A percentile compares a stretch with the other conserved stretches of the same genome.
Evolutionary conservation across 371 early-diverging fungal genomes (phyloP).

Genomic region (Ordospora pajunii): DNA sequence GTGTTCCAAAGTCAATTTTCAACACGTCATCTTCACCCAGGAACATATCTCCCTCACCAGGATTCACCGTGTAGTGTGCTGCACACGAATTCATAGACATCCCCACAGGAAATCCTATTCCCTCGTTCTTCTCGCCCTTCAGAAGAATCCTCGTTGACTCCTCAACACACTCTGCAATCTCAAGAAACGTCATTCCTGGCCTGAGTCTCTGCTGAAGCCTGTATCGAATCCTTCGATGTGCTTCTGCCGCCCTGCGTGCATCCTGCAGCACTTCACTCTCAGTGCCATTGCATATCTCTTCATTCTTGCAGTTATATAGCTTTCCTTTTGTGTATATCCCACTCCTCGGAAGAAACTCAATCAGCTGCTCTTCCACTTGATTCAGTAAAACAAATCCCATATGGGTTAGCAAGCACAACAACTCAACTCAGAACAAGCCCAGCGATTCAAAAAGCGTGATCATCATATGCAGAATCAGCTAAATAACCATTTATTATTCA

Average conservation of each 20-base stretch:
- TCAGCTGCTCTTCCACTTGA: conserved; percentile 25
- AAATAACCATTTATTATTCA: too few relatives aligned
- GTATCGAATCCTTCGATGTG: conserved; percentile 66
- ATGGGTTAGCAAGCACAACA: too few relatives aligned
- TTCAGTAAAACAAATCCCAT: conserved; percentile 19
- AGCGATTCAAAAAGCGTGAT: too few relatives aligned
- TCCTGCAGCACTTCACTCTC: conserved; percentile 66
- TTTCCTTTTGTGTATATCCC: neutral
- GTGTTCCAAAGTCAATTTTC: conserved; percentile 97
- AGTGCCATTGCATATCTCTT: neutral
- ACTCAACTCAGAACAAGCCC: too few relatives aligned
- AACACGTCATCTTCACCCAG: conserved; percentile 81
- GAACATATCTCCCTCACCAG: conserved; percentile 78
- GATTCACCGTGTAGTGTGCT: conserved; percentile 96
- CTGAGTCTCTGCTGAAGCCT: conserved; percentile 72
- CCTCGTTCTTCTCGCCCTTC: conserved; percentile 66
- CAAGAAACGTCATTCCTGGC: conserved; percentile 88
- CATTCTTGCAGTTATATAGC: conserved; percentile 4
- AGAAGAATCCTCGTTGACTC: conserved; percentile 79
- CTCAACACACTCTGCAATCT: conserved; percentile 82
- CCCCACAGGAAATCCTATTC: conserved; percentile 97
- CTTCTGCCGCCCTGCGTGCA: conserved; percentile 65
- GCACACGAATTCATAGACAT: conserved; percentile 87
- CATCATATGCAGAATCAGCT: too few relatives aligned
- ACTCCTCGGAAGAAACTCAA: conserved; percentile 18